Base-by-base conservation (phyloP, 2,329 filamentous ascomycete genomes). In the Diplodia seriata region DNA sequence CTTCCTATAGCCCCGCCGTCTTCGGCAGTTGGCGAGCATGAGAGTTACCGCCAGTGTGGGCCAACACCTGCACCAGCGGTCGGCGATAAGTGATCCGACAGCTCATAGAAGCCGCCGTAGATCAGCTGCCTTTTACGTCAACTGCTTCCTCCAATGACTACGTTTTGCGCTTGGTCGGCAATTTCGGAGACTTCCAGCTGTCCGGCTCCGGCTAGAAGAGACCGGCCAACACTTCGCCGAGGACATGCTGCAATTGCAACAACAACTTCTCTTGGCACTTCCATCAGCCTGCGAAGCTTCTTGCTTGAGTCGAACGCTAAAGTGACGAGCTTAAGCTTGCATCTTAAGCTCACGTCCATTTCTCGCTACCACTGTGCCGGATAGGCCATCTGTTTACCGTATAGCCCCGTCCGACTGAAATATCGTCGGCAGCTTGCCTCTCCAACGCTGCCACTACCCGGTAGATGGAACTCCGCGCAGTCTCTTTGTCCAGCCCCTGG, bases 291-390 rank as follows among this genome's bases (percentile, higher is more conserved):
- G 31, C n/a, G 9, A 20, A 56, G 6, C 9, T 23, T 38, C 11
- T 3, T 47, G 33, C 31, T 23, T 20, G 18, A 56, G 54, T 31
- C 54, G 26, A 56, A 36, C 43, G 2, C n/a, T 20, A n/a, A 20
- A n/a, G 20, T 2, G 5, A 18, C 20, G 20, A 20, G 31, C 33
- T 59, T 29, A 59, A 59, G 55, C 55, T 43, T 59, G 18, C 55
- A 47, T 18, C 9, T 26, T 59, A 31, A 59, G 56, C 36, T 40
- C 56, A 59, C 47, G 56, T 38, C 36, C 47, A 8, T 47, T 18
- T 29, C 56, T 59, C 56, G 56, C 56, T 59, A 59, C 56, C 56
- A 38, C 20, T 31, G 23, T 31, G 6, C 23, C 26, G 38, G 56
- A 38, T 47, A 23, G 4, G 12, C 54, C 54, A 33, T 38, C 18